These are phyloP conservation scores for Amaranthus cruentus DNA, from an alignment of 148 eudicot genomes.

Conservation along the genomic window DNA sequence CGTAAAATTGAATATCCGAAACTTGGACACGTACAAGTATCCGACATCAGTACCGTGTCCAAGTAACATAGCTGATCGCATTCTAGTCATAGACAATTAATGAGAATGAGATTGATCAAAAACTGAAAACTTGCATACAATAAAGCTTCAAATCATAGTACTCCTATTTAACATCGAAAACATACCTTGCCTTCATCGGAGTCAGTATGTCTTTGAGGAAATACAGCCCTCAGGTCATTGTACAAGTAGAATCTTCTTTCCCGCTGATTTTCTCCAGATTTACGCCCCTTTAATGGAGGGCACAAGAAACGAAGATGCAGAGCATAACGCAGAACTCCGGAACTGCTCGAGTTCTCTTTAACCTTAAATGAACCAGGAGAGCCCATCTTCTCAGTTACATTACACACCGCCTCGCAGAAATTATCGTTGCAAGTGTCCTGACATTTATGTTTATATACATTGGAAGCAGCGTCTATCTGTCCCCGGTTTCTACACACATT, in stretches of 20 bases:
- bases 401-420: conserved; percentile 17
- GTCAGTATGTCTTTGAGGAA: conserved; percentile 84
- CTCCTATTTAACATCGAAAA: neutral
- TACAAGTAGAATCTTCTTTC: conserved; percentile 60
- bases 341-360: conserved; percentile 31
- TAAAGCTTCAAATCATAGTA: neutral
- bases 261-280: conserved; percentile 20
- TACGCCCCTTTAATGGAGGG: conserved; percentile 43
- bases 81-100: no score
- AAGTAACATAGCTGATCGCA: no score
- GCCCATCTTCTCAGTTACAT: conserved; percentile 23
- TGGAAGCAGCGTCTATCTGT: conserved; percentile 9
- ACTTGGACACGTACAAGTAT: no score
- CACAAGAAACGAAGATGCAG: conserved; percentile 85
- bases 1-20: no score
- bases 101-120: no score
- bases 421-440: conserved; percentile 17
- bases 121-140: neutral
- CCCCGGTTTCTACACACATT: neutral
- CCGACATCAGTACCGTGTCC: no score
- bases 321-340: conserved; percentile 73
- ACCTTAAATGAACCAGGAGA: conserved; percentile 30
- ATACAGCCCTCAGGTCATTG: conserved; percentile 66
- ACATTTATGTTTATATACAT: conserved; percentile 14
- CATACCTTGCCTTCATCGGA: conserved; percentile 86